These are phyloP conservation scores for Aspergillus texensis DNA, from an alignment of 2,329 filamentous ascomycete genomes.

Conservation along the genomic window DNA sequence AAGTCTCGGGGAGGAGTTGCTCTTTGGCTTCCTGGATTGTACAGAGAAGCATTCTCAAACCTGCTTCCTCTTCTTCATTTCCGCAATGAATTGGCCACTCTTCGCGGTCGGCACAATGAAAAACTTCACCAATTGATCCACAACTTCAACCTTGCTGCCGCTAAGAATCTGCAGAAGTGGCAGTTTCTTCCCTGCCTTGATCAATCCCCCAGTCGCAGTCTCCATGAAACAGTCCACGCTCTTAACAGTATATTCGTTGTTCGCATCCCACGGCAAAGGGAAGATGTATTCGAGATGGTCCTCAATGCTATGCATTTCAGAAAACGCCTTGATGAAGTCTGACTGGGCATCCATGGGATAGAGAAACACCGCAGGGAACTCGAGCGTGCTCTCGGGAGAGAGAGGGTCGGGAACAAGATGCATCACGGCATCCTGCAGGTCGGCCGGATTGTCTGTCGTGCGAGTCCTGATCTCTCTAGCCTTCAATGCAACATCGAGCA, in stretches of 20 bases:
- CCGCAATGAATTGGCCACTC: conserved; percentile 75
- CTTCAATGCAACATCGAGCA: conserved; percentile 67
- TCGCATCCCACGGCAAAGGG: conserved; percentile 81
- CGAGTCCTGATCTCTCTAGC: conserved; percentile 72
- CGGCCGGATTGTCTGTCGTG: conserved; percentile 71
- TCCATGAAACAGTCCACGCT: conserved; percentile 88
- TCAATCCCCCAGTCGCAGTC: conserved; percentile 74
- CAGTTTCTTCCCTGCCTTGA: conserved; percentile 88
- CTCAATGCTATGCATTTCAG: conserved; percentile 72
- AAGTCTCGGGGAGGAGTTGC: background rate
- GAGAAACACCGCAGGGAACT: conserved; percentile 78
- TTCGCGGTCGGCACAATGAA: conserved; percentile 76
- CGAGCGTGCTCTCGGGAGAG: conserved; percentile 70
- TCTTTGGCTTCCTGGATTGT: background rate
- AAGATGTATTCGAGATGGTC: conserved; percentile 86
- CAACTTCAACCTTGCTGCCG: conserved; percentile 78
- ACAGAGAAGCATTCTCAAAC: conserved; percentile 21
- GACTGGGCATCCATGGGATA: conserved; percentile 82
- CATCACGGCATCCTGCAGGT: conserved; percentile 82
- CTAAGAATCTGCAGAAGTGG: conserved; percentile 72
- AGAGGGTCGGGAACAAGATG: conserved; percentile 71
- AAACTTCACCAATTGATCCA: conserved; percentile 81
- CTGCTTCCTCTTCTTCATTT: conserved; percentile 75
- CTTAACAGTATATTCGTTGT: conserved; percentile 64
- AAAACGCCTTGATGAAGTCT: conserved; percentile 88